Base-by-base conservation (phyloP, 2,329 filamentous ascomycete species). In the Alternaria burnsii region DNA sequence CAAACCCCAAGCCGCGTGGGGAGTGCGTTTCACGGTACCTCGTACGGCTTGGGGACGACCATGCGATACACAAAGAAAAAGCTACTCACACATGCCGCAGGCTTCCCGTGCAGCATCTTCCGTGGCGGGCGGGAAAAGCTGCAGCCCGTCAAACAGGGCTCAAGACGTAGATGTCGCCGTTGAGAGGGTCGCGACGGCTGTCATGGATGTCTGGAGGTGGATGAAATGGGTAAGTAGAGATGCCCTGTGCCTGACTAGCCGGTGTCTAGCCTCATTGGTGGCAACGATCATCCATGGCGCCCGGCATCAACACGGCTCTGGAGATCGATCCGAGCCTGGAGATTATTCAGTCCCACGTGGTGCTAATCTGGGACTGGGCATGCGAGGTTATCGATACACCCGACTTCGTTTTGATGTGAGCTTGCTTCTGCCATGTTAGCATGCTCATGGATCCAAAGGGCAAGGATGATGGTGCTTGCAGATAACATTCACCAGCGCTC, bases 21-120 rank as follows among this genome's bases (percentile, higher is more conserved):
- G 44, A 55, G 28, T 51, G 58, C 50, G 65, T 69, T 70, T 72
- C 64, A 66, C 59, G 55, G 62, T 41, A 50, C 62, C 66, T 66
- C 62, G 57, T 60, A 62, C 60, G 56, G 61, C 55, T 63, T 62
- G 58, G 55, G 30, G 60, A 62, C 58, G 42, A 61, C 55, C 46
- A 32, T 18, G 30, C 41, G 24, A 16, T 30, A 53, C 42, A 56
- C 56, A 50, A 53, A 52, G 34, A 43, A 55, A 59, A 46, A 18
- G 58, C 40, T 30, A 74, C 76, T 77, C 67, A 79, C 77, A 77
- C 76, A 79, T 78, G 70, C 73, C 75, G 74, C 72, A 69, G 68
- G 58, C 58, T 65, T 72, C 67, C 60, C 65, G 62, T 60, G 62
- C 69, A 68, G 72, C 71, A 73, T 77, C 74, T 77, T 78, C 68